Conservation (phyloP, 129 eudicot species). For the Solidago caesia region DNA sequence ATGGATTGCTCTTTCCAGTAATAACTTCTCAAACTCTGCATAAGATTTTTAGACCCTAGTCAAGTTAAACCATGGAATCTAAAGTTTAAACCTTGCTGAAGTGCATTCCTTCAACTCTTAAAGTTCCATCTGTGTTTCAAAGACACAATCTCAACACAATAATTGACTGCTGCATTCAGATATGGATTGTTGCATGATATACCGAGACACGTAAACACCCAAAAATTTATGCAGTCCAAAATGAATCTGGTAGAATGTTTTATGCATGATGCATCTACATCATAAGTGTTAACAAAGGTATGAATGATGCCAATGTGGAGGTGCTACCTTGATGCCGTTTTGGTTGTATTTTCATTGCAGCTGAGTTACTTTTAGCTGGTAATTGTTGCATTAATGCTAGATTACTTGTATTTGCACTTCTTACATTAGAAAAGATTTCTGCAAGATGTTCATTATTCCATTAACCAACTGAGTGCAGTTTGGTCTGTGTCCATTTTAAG, state of each 20-base stretch:
- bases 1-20: background rate
- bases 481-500: background rate
- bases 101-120: background rate
- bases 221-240: constrained; percentile 9
- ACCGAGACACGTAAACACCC: background rate
- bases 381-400: background rate
- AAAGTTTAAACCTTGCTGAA: background rate
- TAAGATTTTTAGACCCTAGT: background rate
- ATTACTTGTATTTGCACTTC: background rate
- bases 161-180: background rate
- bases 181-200: too few relatives aligned
- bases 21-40: background rate
- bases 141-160: background rate
- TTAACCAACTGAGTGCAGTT: background rate
- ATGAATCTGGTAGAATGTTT: background rate
- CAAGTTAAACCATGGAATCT: background rate
- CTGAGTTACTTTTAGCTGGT: constrained; percentile 16
- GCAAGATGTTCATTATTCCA: background rate
- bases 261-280: constrained; percentile 12
- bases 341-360: background rate
- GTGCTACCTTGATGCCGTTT: background rate
- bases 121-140: background rate
- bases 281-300: background rate
- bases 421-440: background rate
- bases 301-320: background rate